These are phyloP conservation scores for Populus euphratica DNA, from an alignment of 345 rosid genomes.

Conservation along the genomic window DNA sequence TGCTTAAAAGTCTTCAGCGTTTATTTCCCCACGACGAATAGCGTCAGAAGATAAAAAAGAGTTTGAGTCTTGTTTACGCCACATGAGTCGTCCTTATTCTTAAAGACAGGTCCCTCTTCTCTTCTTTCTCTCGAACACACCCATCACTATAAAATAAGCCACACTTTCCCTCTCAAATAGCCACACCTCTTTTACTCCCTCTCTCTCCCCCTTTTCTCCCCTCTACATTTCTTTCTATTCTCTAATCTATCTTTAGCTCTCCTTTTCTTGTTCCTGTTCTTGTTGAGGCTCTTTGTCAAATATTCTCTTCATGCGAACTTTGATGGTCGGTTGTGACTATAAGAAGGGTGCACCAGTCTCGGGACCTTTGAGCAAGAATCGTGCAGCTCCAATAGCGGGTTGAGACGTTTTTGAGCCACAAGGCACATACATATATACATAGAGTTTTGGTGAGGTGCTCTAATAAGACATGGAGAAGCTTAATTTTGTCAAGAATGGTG, in stretches of 20 bases:
- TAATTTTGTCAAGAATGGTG: constrained; percentile 55
- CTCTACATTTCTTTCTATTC: not conserved
- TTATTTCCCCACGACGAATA: constrained; percentile 12
- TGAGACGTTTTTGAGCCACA: not conserved
- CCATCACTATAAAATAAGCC: constrained; percentile 43
- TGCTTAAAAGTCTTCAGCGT: constrained; percentile 13
- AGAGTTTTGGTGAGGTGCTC: not conserved
- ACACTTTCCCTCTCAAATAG: constrained; percentile 28
- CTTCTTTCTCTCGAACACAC: not conserved
- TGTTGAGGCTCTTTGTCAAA: not conserved
- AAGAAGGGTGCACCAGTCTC: not conserved
- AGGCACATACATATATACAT: not conserved
- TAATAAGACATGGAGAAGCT: constrained; percentile 45
- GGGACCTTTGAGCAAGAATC: not conserved
- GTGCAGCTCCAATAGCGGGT: not conserved
- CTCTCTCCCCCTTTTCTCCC: not conserved
- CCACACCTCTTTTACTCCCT: not conserved
- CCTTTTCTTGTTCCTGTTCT: constrained; percentile 4
- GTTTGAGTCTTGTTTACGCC: constrained; percentile 78
- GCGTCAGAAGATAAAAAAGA: constrained; percentile 24
- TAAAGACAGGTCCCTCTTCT: not conserved
- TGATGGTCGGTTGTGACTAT: not conserved
- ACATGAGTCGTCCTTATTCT: constrained; percentile 42
- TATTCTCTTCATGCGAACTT: not conserved
- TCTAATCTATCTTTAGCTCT: not conserved